A percentile compares a stretch with the other conserved stretches of the same genome.
phyloP scores from a whole-genome alignment of 441 rosid genomes.

The Rhodomyrtus psidioides region DNA sequence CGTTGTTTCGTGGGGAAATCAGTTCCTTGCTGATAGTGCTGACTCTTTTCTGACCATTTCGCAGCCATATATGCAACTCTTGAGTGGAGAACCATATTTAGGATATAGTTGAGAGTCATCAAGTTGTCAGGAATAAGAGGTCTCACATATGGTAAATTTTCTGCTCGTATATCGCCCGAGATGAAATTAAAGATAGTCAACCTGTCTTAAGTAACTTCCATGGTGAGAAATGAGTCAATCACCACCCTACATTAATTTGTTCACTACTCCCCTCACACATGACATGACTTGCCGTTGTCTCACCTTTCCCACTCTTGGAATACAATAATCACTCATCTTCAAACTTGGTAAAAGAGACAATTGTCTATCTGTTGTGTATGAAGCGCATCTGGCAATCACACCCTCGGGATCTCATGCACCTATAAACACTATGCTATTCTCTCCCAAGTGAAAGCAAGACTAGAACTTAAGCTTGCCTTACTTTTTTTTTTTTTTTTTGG shows the following conservation, averaged over 20 bases:
- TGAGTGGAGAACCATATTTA: neutral
- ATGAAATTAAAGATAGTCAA: neutral
- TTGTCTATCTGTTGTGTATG: neutral
- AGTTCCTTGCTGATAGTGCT: neutral
- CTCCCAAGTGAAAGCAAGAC: neutral
- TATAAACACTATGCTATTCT: neutral
- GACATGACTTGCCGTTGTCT: neutral
- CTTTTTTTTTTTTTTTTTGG: too few relatives aligned
- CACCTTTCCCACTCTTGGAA: neutral
- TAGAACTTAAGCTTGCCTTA: neutral
- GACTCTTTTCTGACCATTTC: neutral
- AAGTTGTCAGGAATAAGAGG: neutral
- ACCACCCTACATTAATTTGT: neutral
- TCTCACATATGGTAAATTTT: neutral
- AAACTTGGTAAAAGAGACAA: neutral
- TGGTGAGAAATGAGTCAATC: neutral
- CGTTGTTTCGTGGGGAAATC: neutral
- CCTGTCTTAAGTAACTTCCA: neutral
- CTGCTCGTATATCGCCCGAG: neutral
- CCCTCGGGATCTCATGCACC: neutral
- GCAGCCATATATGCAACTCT: neutral
- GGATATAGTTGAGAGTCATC: neutral
- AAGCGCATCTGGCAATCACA: neutral
- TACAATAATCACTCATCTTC: neutral
- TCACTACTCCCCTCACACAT: neutral